Evolutionary conservation across 2,329 filamentous ascomycete species (phyloP).

Genomic region (Lecanosticta acicola): DNA sequence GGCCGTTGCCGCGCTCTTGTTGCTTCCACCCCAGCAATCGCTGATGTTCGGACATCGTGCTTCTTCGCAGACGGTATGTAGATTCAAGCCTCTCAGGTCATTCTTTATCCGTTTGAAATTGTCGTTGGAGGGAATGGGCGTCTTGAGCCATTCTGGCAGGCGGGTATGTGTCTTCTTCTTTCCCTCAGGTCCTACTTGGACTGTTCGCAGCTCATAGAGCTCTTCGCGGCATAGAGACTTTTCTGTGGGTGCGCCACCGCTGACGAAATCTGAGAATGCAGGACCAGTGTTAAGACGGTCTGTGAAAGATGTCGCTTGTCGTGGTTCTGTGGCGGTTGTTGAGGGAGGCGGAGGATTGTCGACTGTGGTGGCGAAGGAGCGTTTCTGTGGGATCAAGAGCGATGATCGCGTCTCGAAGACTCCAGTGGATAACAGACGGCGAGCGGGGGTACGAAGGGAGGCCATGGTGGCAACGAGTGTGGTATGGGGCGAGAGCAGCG

Average conservation of each 20-base stretch:
- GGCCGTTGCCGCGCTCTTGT: conserved; percentile 85
- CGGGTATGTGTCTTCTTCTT: conserved; percentile 64
- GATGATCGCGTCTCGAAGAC: conserved; percentile 7
- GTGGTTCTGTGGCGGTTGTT: conserved; percentile 30
- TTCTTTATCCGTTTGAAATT: conserved; percentile 95
- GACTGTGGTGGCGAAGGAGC: conserved; percentile 42
- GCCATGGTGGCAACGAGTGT: conserved; percentile 18
- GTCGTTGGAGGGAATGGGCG: conserved; percentile 75
- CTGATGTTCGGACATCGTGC: conserved; percentile 95
- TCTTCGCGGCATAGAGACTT: conserved; percentile 44
- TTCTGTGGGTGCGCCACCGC: conserved; percentile 32
- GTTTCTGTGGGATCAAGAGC: conserved; percentile 29
- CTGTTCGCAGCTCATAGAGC: conserved; percentile 57
- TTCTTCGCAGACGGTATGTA: conserved; percentile 97
- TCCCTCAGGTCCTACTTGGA: conserved; percentile 55
- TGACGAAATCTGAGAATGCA: conserved; percentile 59
- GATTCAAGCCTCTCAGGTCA: conserved; percentile 78
- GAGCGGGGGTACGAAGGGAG: conserved; percentile 13
- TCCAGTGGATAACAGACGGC: conserved; percentile 14
- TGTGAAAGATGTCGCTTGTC: conserved; percentile 51
- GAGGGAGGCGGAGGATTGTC: conserved; percentile 34
- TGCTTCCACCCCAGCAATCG: conserved; percentile 91
- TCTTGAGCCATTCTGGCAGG: conserved; percentile 92
- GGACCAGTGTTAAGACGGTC: conserved; percentile 61
- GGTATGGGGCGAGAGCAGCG: too few relatives aligned